Base-by-base conservation (phyloP, 2,329 filamentous ascomycete species). In the Xylariaceae sp. region DNA sequence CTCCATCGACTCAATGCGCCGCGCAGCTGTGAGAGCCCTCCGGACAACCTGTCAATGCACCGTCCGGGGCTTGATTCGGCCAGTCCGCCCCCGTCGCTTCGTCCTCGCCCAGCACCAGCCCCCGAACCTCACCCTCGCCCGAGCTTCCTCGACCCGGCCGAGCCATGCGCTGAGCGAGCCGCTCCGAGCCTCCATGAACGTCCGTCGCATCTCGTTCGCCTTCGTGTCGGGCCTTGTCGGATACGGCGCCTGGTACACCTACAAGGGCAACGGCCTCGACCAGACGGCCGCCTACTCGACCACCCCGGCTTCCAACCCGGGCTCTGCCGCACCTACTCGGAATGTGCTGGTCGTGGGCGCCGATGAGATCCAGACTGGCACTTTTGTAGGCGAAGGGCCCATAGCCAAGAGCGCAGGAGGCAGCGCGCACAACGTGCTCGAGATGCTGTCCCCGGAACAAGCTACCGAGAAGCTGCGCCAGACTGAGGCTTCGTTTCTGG, bases 361-460 rank as follows among this genome's bases (percentile, higher is more conserved):
- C 52, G 87, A 94, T 55, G 81, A 93, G 58, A 75, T 98, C 31
- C 90, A 89, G 54, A 92, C 90, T 9, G 84, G 85, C 16, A 84
- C 85, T 7, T 80, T 95, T 42, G 78, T 87, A 13, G 86, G 84
- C 38, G 84, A 94, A 51, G 83, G 80, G 5, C 88, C 90, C 14
- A 77, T 98, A 39, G 84, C 83, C 29, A 98, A 98, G 64, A 75
- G 84, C 50, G 87, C 83, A 3, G 83, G 89, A 61, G 83, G 87
- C 55, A 83, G 83, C 57, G 87, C 88, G 19, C 77, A 82, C 44
- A 86, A 83, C 54, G 82, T 95, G 21, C 69, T 98, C 39, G 90
- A 95, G 67, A 98, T 98, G 90, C 69, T 98, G 60, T 93, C 85
- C 9, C 84, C 90, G 1, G 90, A 95, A 38, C 89, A 98, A 68